Percentiles rank a stretch among this genome's conserved stretches.
Conservation (phyloP, 2,329 filamentous ascomycete genomes). For the Curvularia eragrostidis region DNA sequence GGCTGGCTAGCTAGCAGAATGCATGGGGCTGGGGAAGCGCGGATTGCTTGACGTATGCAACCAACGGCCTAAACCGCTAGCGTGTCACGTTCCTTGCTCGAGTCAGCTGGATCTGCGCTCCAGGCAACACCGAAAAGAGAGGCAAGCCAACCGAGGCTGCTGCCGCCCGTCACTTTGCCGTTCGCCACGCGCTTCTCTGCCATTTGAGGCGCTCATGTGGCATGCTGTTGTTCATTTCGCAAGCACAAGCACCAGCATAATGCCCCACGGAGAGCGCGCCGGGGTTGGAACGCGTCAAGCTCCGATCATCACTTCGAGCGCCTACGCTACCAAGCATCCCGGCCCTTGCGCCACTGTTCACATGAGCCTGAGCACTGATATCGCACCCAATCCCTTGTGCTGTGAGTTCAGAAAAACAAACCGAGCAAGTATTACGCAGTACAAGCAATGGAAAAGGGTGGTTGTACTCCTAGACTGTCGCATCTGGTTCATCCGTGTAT, state of each 20-base stretch:
- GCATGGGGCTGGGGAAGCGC: slow-evolving; percentile 14
- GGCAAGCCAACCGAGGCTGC: neutral
- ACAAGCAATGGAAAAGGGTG: neutral
- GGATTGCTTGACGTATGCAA: slow-evolving; percentile 18
- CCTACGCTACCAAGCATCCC: slow-evolving; percentile 1
- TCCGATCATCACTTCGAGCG: slow-evolving; percentile 16
- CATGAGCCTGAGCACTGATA: slow-evolving; percentile 5
- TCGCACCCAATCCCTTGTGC: neutral
- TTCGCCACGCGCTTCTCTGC: neutral
- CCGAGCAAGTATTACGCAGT: neutral
- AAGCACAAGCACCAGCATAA: no score
- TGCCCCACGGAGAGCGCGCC: neutral
- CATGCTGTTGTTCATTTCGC: neutral
- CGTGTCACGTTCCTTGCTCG: slow-evolving; percentile 17
- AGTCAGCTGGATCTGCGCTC: slow-evolving; percentile 4
- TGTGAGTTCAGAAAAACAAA: neutral
- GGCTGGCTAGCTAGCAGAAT: slow-evolving; percentile 4
- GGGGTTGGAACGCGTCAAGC: slow-evolving; percentile 1
- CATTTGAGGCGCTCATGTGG: neutral
- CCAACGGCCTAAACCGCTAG: slow-evolving; percentile 16
- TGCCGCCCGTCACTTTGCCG: neutral
- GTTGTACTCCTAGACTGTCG: slow-evolving; percentile 22
- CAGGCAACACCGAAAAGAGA: neutral
- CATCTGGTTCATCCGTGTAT: slow-evolving; percentile 43
- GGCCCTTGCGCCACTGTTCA: slow-evolving; percentile 4